Evolutionary conservation across 192 early-diverging fungal genomes (phyloP).

Genomic region (Coemansia javaensis): DNA sequence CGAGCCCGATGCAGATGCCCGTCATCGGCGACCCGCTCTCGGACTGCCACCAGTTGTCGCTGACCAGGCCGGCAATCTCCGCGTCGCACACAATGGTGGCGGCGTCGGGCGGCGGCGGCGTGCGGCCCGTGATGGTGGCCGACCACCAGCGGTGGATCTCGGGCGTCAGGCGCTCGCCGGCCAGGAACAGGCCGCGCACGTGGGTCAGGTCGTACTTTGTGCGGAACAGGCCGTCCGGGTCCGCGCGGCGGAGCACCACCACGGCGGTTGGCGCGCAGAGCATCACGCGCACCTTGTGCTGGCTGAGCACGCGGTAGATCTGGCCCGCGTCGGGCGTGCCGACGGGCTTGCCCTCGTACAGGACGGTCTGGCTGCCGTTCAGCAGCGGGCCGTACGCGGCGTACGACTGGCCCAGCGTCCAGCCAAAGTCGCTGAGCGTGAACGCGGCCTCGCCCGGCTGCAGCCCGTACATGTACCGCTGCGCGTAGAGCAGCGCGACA

Average conservation of each 20-base stretch:
- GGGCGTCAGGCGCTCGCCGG: conserved; percentile 78
- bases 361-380: conserved; percentile 67
- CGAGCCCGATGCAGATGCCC: conserved; percentile 59
- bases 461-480: conserved; percentile 68
- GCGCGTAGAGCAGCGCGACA: conserved; percentile 63
- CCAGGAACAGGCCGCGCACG: conserved; percentile 66
- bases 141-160: conserved; percentile 66
- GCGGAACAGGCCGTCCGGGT: conserved; percentile 59
- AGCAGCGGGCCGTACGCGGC: conserved; percentile 78
- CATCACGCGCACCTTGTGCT: conserved; percentile 71
- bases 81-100: conserved; percentile 16
- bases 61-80: conserved; percentile 51
- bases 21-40: conserved; percentile 84
- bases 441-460: conserved; percentile 74
- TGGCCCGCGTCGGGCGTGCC: conserved; percentile 74
- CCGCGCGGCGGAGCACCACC: conserved; percentile 73
- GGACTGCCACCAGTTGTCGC: conserved; percentile 89
- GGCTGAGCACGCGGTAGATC: conserved; percentile 71
- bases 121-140: conserved; percentile 31
- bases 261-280: conserved; percentile 84
- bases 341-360: conserved; percentile 86
- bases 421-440: conserved; percentile 80
- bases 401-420: conserved; percentile 83
- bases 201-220: conserved; percentile 58
- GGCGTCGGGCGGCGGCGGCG: conserved; percentile 4